A percentile compares a stretch with the other conserved stretches of the same genome.
Conservation (phyloP, 2,329 filamentous ascomycete species). For the Penicillium sp. region DNA sequence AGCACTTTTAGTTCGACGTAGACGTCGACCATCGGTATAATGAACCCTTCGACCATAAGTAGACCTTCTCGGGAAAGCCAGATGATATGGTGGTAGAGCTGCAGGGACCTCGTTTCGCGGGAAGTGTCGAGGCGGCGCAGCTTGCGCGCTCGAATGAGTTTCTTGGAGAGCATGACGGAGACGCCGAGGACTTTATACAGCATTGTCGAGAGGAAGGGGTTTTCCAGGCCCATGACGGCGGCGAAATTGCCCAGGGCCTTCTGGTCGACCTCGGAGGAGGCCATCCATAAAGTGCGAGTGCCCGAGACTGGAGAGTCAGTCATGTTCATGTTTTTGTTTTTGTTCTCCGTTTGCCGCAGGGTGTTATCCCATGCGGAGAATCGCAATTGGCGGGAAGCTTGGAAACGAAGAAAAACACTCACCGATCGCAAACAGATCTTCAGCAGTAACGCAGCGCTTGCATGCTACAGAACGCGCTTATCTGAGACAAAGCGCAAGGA, state of each 20-base stretch:
- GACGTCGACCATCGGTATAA: constrained; percentile 79
- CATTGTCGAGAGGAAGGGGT: constrained; percentile 72
- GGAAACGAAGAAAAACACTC: constrained; percentile 16
- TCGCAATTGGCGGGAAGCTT: background rate
- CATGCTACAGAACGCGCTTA: constrained; percentile 29
- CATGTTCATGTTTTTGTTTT: constrained; percentile 11
- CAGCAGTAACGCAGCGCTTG: constrained; percentile 28
- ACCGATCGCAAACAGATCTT: constrained; percentile 34
- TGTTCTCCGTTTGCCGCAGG: no score
- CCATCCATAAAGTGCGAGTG: constrained; percentile 64
- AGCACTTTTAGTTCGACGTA: constrained; percentile 85
- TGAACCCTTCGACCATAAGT: constrained; percentile 79
- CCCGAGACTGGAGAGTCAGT: constrained; percentile 37
- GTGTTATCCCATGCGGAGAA: no score
- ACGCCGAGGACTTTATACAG: constrained; percentile 90
- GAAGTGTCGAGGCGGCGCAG: constrained; percentile 78
- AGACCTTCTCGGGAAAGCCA: constrained; percentile 94
- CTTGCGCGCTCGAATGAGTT: constrained; percentile 80
- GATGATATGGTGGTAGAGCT: constrained; percentile 87
- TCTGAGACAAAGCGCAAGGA: background rate
- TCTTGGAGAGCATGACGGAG: constrained; percentile 82
- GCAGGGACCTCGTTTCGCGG: constrained; percentile 75
- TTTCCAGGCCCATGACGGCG: constrained; percentile 73
- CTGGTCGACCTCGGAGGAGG: constrained; percentile 94
- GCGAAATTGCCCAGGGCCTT: constrained; percentile 93